Conservation (phyloP, 306 rosid genomes). For the Vigna trinervia region DNA sequence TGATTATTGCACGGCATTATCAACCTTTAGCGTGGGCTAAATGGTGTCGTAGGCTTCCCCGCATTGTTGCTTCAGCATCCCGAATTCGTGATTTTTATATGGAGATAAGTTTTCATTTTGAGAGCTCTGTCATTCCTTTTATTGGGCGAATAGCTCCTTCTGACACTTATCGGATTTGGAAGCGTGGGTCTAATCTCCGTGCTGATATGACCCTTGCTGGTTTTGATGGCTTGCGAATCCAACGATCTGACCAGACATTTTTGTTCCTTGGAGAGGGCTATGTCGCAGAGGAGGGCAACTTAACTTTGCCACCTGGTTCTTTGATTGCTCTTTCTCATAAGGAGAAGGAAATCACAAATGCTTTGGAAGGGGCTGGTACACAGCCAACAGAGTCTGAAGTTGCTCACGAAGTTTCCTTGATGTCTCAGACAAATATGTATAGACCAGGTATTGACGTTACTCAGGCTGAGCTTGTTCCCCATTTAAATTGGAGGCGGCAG, state of each 20-base stretch:
- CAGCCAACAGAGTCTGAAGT: conserved; percentile 97
- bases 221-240: conserved; percentile 96
- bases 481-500: conserved; percentile 97
- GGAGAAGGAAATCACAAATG: conserved; percentile 95
- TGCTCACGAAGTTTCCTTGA: conserved; percentile 91
- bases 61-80: conserved; percentile 85
- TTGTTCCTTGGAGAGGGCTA: conserved; percentile 98
- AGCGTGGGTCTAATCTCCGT: conserved; percentile 97
- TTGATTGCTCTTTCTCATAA: conserved; percentile 93
- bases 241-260: conserved; percentile 94
- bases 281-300: conserved; percentile 77
- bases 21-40: conserved; percentile 99
- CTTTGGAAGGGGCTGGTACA: conserved; percentile 98
- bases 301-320: conserved; percentile 81
- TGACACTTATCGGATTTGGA: conserved; percentile 98
- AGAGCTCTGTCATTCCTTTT: conserved; percentile 98
- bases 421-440: conserved; percentile 97
- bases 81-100: conserved; percentile 98
- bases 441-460: conserved; percentile 99
- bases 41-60: conserved; percentile 98
- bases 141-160: conserved; percentile 97
- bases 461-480: conserved; percentile 96
- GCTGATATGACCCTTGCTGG: conserved; percentile 99
- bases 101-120: conserved; percentile 98
- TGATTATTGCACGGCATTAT: conserved; percentile 89